Evolutionary conservation across 1,284 basidiomycete genomes (phyloP), one percentile per base, ranked within the genome.

Genomic region (Ganoderma sp.): DNA sequence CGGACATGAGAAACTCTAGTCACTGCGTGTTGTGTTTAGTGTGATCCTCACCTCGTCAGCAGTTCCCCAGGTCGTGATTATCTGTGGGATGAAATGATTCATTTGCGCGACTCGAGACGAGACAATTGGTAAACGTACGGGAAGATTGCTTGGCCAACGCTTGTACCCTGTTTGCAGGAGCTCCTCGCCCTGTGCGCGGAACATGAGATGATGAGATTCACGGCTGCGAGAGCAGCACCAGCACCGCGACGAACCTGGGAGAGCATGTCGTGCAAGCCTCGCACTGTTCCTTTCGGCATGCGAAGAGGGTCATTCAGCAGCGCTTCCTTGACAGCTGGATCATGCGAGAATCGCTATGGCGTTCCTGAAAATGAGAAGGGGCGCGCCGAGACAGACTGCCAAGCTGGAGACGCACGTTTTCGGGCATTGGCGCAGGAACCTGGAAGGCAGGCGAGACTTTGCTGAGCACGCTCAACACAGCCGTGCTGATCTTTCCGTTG

Each of bases 401-500:
- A 50, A 25, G 1, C 25, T 2, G 1, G 25, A 28, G 10, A 25
- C 48, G 2, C 25, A 50, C 48, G n/a, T 50, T 50, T 22, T 25
- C 48, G 4, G 48, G 48, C 48, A 50, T 50, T 9, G 48, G 48
- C 4, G 48, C 48, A 10, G 48, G 22, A 9, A 50, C 48, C 48
- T 50, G 48, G 22, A 50, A 25, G 22, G 10, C 22, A 4, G 48
- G 48, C 22, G 48, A 25, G 22, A 50, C 22, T 12, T 50, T 50
- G 48, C 22, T 50, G 48, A 50, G 48, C 22, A 50, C 9, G 48
- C 25, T 50, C 48, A 50, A 2, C 1, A 50, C 10, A 0, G 22
- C 8, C 48, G 22, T 50, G 48, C 84, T 64, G 2, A 86, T 45
- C 69, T 84, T 87, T 4, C 84, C 79, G 4, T 86, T 85, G 0